Base-by-base conservation (phyloP, 1,284 basidiomycete genomes). In the Ceratobasidium sp. region DNA sequence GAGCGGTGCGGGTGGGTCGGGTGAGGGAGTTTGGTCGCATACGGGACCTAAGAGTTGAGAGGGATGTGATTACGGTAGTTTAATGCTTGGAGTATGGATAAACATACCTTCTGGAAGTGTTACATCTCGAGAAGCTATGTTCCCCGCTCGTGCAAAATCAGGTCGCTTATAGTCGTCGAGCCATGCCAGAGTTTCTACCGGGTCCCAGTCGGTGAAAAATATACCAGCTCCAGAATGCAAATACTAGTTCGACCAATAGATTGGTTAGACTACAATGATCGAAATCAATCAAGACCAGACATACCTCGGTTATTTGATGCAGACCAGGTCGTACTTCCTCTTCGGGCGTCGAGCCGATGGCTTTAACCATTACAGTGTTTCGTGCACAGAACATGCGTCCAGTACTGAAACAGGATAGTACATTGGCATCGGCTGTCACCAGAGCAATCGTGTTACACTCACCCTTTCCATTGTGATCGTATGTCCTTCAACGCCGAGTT, bases 401-500 rank as follows among this genome's bases (percentile, higher is more conserved):
- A 80, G 94, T 92, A 79, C 95, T 95, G 69, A 40, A 53, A 40
- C 20, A 1, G 13, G 78, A 42, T 78, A 15, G 28, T 33, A 44
- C 13, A 66, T 68, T 18, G 15, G 40, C 1, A 55, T 49, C 33
- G 56, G 13, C 63, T 18, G 64, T 33, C 40, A 44, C 42, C 12
- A 42, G 64, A 51, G 13, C 26, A 76, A 46, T 55, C 18, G 77
- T n/a, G 39, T 33, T 42, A 44, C 15, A 87, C 93, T 79, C 81
- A 95, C 94, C 94, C 95, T 88, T 95, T 95, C 97, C 97, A 99
- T 82, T 96, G 89, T 80, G 91, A 92, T 81, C 97, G 90, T 61
- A 99, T 95, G 80, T 96, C 97, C 88, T 99, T 97, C 61, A 99
- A 88, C 86, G 97, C 94, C 55, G 95, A 89, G 87, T 97, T 99